phyloP scores from a whole-genome alignment of 768 basidiomycete genomes.

The Suillus decipiens region DNA sequence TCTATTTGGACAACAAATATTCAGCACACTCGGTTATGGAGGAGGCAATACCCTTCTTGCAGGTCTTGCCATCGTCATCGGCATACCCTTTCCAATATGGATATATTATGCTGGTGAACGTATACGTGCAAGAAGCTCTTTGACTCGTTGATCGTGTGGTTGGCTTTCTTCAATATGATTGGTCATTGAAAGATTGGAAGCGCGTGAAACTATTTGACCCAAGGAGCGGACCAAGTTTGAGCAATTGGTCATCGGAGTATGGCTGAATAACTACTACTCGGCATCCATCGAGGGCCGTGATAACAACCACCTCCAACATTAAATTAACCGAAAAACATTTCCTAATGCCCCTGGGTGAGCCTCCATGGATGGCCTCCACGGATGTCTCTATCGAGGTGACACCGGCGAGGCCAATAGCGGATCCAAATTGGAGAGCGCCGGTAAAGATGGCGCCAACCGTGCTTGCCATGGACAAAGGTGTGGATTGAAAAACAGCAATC shows the following conservation, averaged over 20 bases:
- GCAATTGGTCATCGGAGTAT: neutral
- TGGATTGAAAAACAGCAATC: slow-evolving; percentile 51
- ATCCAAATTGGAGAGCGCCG: slow-evolving; percentile 28
- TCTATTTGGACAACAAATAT: slow-evolving; percentile 69
- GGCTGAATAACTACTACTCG: slow-evolving; percentile 12
- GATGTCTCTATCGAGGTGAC: slow-evolving; percentile 50
- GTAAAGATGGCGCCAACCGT: slow-evolving; percentile 61
- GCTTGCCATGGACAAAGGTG: slow-evolving; percentile 50
- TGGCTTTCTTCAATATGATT: neutral
- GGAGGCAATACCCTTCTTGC: slow-evolving; percentile 38
- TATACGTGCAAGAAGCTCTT: slow-evolving; percentile 24
- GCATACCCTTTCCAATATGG: neutral
- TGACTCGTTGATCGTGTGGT: neutral
- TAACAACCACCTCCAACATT: slow-evolving; percentile 17
- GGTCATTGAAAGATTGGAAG: neutral
- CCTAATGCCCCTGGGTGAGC: slow-evolving; percentile 19
- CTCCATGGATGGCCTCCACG: slow-evolving; percentile 37
- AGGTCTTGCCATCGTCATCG: neutral
- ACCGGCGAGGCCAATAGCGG: slow-evolving; percentile 44
- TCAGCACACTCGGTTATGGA: slow-evolving; percentile 57
- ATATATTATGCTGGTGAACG: neutral
- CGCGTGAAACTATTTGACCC: neutral
- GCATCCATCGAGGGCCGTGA: slow-evolving; percentile 15
- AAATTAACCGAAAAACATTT: neutral
- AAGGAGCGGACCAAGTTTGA: neutral